Evolutionary conservation across 441 rosid genomes (phyloP), one percentile per base, ranked within the genome.

Genomic region (Isatis lusitanica): DNA sequence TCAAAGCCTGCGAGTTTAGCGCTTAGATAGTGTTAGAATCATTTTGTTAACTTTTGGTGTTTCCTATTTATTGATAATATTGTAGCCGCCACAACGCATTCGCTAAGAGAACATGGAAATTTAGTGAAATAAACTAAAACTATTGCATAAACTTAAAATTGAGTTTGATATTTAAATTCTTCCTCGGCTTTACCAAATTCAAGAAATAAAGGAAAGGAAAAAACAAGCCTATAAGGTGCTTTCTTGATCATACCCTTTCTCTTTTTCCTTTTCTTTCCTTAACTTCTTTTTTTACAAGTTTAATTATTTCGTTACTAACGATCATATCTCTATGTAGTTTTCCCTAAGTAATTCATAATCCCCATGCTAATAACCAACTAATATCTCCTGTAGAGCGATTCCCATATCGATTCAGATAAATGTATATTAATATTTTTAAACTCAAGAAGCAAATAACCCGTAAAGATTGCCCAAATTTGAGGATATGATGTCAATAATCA

Each of bases 211-310:
- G 5, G 13, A 21, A 86, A 77, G 64, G 67, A 26, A 78, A 78
- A 83, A 71, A 64, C 48, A 68, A 66, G 28, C 18, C 83, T 63
- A 24, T 24, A 74, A 43, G 80, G 71, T 75, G 84, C 83, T 83
- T 74, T 78, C 63, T 58, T 68, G 79, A 74, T 78, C 83, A 77
- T 68, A 48, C 66, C 38, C 77, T 79, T 79, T 48, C 24, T 70
- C 69, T 63, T 48, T 68, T 76, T 84, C 70, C 71, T 71, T 71
- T 78, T 47, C 28, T 73, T 71, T 61, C 40, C 36, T 9, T 16
- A 52, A 68, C 31, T 55, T 58, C 13, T 30, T 31, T 35, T 11
- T 7, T 52, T 9, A 26, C 28, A 26, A 26, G 8, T 31, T 28
- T 58, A 38, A 63, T 38, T 26, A 63, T 75, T 75, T 33, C 17